Percentiles rank a stretch among this genome's conserved stretches.
Conservation (phyloP, 306 rosid species). For the Vigna unguiculata region DNA sequence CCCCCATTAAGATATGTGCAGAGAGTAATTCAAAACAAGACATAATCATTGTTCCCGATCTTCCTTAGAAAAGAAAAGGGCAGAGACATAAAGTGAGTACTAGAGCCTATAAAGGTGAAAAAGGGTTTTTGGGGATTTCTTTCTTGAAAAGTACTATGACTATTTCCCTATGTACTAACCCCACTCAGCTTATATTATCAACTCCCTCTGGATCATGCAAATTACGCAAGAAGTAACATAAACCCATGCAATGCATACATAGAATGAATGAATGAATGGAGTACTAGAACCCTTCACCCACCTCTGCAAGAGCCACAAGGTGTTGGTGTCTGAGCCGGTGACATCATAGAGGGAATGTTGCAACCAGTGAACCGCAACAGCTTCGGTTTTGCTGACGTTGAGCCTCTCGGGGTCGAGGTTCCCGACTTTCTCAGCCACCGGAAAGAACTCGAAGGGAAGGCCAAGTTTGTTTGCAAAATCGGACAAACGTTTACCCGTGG, state of each 20-base stretch:
- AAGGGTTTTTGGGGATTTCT: conserved; percentile 27
- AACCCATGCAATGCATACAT: conserved; percentile 27
- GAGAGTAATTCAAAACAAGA: conserved; percentile 21
- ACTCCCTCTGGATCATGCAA: conserved; percentile 24
- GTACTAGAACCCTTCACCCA: conserved; percentile 38
- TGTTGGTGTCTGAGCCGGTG: conserved; percentile 90
- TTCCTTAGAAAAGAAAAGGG: conserved; percentile 38
- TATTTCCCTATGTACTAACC: conserved; percentile 36
- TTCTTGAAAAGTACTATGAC: conserved; percentile 41
- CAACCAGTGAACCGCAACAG: conserved; percentile 98
- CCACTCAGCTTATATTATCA: conserved; percentile 10
- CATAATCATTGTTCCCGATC: conserved; percentile 42
- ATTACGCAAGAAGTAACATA: background rate
- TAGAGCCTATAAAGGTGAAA: conserved; percentile 45
- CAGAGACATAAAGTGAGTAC: conserved; percentile 5
- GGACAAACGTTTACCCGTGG: conserved; percentile 85
- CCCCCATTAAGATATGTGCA: conserved; percentile 13
- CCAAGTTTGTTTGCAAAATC: conserved; percentile 91
- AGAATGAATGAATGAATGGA: background rate
- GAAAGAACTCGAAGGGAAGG: conserved; percentile 88
- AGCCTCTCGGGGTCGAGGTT: conserved; percentile 79
- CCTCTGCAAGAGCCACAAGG: conserved; percentile 97
- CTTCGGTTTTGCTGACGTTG: conserved; percentile 80
- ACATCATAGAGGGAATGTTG: conserved; percentile 98
- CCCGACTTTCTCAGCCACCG: conserved; percentile 89